Conservation (phyloP, 108 stramenopile species). For the Bacterosira constricta region DNA sequence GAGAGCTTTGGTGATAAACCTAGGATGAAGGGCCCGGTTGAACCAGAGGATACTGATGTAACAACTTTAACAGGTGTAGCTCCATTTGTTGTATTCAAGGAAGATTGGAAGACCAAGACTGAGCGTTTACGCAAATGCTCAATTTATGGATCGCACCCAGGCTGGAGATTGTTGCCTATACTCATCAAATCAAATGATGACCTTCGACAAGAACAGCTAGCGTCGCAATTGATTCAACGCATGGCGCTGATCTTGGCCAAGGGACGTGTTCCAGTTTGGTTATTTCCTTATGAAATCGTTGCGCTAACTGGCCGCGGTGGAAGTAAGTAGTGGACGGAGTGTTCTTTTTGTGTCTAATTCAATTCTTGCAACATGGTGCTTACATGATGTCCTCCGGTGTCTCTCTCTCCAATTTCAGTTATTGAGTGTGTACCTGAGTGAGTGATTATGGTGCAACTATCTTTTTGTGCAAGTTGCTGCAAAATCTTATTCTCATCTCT, state of each 20-base stretch:
- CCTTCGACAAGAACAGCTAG: constrained; percentile 95
- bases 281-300: constrained; percentile 95
- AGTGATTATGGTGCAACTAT: neutral
- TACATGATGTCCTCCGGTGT: neutral
- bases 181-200: constrained; percentile 98
- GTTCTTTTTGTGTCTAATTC: neutral
- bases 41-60: constrained; percentile 7
- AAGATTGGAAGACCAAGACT: constrained; percentile 91
- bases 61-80: constrained; percentile 17
- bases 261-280: constrained; percentile 86
- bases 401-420: constrained; percentile 34
- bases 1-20: constrained; percentile 14
- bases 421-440: constrained; percentile 94
- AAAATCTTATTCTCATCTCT: neutral
- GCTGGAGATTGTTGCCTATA: constrained; percentile 93
- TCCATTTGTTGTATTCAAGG: constrained; percentile 91
- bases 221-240: constrained; percentile 90
- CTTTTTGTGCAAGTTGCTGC: neutral
- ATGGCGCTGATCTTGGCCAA: constrained; percentile 89
- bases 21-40: neutral
- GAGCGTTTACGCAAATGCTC: constrained; percentile 83
- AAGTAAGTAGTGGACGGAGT: constrained; percentile 19
- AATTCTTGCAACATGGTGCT: neutral
- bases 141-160: constrained; percentile 81
- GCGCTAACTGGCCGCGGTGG: constrained; percentile 90